Evolutionary conservation across 2,329 filamentous ascomycete species (phyloP), one percentile per base, ranked within the genome.

Genomic region (Chaetomium globosum): DNA sequence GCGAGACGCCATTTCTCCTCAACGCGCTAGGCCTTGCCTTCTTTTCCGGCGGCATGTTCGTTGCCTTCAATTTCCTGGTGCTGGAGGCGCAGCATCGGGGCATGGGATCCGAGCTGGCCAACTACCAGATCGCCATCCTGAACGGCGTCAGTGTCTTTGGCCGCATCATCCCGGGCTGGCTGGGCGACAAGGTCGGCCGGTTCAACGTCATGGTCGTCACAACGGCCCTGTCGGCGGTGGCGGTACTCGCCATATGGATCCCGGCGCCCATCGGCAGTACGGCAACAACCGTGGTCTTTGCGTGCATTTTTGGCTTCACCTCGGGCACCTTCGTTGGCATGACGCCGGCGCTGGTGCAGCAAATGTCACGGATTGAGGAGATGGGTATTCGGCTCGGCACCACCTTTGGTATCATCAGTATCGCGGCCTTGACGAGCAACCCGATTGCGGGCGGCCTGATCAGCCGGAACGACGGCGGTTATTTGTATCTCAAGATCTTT

Each of bases 61-160:
- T 54, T 26, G 28, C 52, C 55, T 46, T 19, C 65, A 4, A 49
- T 9, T n/a, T 31, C 10, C 43, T 56, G 2, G 56, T 60, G 2
- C 31, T 70, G 23, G 19, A 57, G 1, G 13, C 36, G 31, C 31
- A 33, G 31, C 31, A 33, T 10, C 31, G 31, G 31, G 31, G 31
- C 31, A 33, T 33, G 31, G 31, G 31, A 10, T 33, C 31, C 28
- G 23, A 63, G 28, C 31, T 56, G 21, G 52, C 59, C 10, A 63
- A 64, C 8, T 65, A 68, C 21, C 26, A 68, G 30, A 59, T 71
- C 30, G 57, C 64, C 13, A 64, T 69, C 55, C 59, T 70, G 43
- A 69, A 69, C 53, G 67, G 63, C 46, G 53, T 56, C n/a, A 31
- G 53, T 4, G 9, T 56, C 6, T 9, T 31, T 4, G 53, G 53